Conservation (phyloP, 2,329 filamentous ascomycete species). For the Exophiala calicioides region DNA sequence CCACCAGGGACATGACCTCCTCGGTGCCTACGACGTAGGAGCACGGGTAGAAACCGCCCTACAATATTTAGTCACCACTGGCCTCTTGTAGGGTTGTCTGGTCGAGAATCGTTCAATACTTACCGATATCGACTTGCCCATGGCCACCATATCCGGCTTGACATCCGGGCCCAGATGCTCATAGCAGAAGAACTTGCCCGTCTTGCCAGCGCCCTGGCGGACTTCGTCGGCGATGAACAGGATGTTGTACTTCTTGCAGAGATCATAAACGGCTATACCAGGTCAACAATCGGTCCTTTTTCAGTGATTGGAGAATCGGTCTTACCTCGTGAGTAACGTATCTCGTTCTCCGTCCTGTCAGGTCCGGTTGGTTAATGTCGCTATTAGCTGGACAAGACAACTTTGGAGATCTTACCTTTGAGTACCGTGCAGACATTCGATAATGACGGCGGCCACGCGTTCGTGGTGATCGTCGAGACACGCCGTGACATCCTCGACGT, state of each 20-base stretch:
- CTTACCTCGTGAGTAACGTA: too few species aligned
- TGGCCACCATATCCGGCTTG: constrained; percentile 84
- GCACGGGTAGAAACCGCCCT: too few species aligned
- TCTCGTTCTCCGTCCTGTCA: neutral
- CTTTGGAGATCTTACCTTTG: too few species aligned
- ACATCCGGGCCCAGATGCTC: constrained; percentile 77
- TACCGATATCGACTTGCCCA: constrained; percentile 45
- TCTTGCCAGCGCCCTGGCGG: constrained; percentile 86
- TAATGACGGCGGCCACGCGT: constrained; percentile 2
- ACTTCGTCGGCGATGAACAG: constrained; percentile 86
- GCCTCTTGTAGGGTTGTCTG: too few species aligned
- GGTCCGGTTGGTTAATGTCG: neutral
- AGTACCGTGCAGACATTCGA: constrained; percentile 6
- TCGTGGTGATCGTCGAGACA: neutral
- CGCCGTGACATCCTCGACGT: constrained; percentile 67
- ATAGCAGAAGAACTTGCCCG: constrained; percentile 92
- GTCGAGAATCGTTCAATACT: too few species aligned
- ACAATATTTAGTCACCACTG: too few species aligned
- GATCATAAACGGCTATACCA: constrained; percentile 1
- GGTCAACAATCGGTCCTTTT: too few species aligned
- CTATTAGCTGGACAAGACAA: too few species aligned
- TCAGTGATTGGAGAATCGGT: too few species aligned
- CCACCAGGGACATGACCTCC: too few species aligned
- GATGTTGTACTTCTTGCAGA: constrained; percentile 10
- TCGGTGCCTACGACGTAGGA: too few species aligned